A percentile compares a stretch with the other conserved stretches of the same genome.
Conservation (phyloP, 306 rosid species). For the Pyrus pyrifolia region DNA sequence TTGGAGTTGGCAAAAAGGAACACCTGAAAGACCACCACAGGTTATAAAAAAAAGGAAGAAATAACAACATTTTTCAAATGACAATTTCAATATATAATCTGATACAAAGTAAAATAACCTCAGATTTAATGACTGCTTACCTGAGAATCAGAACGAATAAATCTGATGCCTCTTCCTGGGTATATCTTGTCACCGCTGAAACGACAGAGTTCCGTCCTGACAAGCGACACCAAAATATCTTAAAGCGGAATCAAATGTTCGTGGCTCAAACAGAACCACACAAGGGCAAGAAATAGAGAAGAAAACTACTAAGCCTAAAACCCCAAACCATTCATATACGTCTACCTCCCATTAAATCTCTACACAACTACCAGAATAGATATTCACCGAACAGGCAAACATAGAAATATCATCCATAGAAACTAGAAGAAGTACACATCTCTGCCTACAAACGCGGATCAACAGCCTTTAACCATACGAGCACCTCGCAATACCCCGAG, state of each 20-base stretch:
- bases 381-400: too few relatives aligned
- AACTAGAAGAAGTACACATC: background rate
- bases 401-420: background rate
- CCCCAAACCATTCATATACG: background rate
- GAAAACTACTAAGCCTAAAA: background rate
- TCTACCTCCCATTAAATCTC: background rate
- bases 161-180: slow-evolving; percentile 83
- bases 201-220: slow-evolving; percentile 81
- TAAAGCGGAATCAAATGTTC: background rate
- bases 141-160: slow-evolving; percentile 82
- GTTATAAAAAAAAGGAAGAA: background rate
- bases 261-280: background rate
- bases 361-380: background rate
- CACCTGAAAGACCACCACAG: slow-evolving; percentile 32
- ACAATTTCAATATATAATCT: background rate
- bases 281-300: background rate
- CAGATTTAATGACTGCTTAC: slow-evolving; percentile 15
- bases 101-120: background rate
- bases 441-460: background rate
- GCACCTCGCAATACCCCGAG: background rate
- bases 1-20: slow-evolving; percentile 72
- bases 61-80: background rate
- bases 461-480: background rate
- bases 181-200: slow-evolving; percentile 88
- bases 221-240: background rate